Evolutionary conservation across 176 grass and related monocot genomes (phyloP), one percentile per base, ranked within the genome.

Genomic region (Eremochloa ophiuroides): DNA sequence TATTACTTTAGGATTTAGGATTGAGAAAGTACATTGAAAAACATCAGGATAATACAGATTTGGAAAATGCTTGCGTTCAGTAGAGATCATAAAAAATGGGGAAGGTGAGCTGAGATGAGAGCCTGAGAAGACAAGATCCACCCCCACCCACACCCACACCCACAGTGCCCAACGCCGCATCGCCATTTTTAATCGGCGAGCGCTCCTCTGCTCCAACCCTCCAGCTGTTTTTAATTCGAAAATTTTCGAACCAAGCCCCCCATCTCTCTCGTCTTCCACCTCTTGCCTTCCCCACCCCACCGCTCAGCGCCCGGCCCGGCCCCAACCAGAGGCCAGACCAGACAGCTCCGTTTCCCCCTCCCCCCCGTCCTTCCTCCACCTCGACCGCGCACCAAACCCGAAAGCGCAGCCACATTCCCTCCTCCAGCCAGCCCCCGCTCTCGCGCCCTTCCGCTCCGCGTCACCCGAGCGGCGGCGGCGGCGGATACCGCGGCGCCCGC

Each of bases 281-380:
- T 75, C 18, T 62, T 40, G 10, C n/a, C 50, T 25, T 41, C 55
- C 61, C 61, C 70, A 42, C 34, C 55, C 50, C 29, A 27, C 38
- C 69, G 69, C 69, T 73, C 41, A 71, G 35, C n/a, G n/a, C 64
- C 22, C 26, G 33, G 48, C 4, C 78, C 62, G 18, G 26, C 62
- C 63, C 71, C 80, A 7, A 60, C 30, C 77, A 40, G 37, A 40
- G 58, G 31, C 78, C 71, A 40, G 58, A 40, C 78, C 62, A 78
- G 90, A 89, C 71, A 93, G 90, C 94, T 91, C 88, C 91, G 79
- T 97, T 93, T 82, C 86, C 89, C 80, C 86, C n/a, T n/a, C n/a
- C n/a, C 48, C 86, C 70, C 61, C 51, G 41, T 73, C 66, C 62
- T 16, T 43, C 63, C 74, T 46, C 78, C 83, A 63, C 71, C 61